Evolutionary conservation across 345 rosid genomes (phyloP), one percentile per base, ranked within the genome.

Genomic region (Eucalyptus tenuipes): DNA sequence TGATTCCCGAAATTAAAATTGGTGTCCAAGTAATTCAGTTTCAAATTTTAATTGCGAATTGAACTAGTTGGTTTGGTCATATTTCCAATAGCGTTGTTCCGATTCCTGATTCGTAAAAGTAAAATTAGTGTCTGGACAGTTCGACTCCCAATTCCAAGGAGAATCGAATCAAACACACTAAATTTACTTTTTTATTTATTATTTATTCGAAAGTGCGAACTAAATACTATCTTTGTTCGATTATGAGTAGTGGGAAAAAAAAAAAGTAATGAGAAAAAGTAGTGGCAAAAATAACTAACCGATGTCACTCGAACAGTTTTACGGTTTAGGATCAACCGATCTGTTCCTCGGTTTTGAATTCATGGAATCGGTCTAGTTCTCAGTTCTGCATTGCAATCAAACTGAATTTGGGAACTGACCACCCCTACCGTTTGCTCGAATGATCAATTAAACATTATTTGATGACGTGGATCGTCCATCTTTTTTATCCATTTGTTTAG

Each of bases 261-360:
- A 50, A 44, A 18, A 52, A 49, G 18, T 49, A 14, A 14, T 0
- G 7, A 2, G 3, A 6, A 49, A 49, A 49, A 49, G 2, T 52
- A 52, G 2, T 52, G 4, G 2, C 24, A 52, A 52, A 52, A 52
- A 7, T 52, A 52, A 18, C 10, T 52, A 52, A 52, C 0, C 57
- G 0, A 52, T 52, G 1, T 52, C 55, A 52, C 9, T 1, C 2
- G 9, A 52, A 18, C 1, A 0, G 0, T 18, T 52, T 4, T 18
- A n/a, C 2, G 2, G 0, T 52, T 52, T 52, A 52, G 1, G 4
- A 52, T 52, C 9, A 52, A 50, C 1, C 0, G 0, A 52, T 52
- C 1, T 52, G 0, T 1, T 52, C 55, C 1, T 18, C 0, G 2
- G 1, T 52, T 52, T 0, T 1, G 9, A 52, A 52, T 7, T 52